Evolutionary conservation across 768 basidiomycete genomes (phyloP).

Genomic region (Coprinellus micaceus): DNA sequence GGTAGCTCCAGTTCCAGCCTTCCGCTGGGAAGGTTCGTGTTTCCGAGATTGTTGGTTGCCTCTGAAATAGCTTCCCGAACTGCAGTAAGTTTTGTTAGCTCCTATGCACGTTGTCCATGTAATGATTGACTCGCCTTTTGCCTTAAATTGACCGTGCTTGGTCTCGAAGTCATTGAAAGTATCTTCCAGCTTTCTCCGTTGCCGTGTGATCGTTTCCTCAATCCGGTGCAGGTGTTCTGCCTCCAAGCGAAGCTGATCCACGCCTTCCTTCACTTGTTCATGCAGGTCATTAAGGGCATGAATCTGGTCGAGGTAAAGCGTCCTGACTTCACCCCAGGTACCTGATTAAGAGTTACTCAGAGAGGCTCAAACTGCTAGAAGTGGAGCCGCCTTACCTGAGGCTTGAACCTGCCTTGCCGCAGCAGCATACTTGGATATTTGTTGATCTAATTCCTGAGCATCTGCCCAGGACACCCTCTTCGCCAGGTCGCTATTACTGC

Average conservation of each 20-base stretch:
- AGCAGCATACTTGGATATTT: conserved; percentile 46
- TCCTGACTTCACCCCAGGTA: conserved; percentile 57
- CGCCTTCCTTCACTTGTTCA: conserved; percentile 45
- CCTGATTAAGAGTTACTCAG: no score
- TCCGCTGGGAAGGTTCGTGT: not conserved
- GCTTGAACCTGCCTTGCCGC: conserved; percentile 37
- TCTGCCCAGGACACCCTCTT: conserved; percentile 80
- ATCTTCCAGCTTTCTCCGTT: conserved; percentile 34
- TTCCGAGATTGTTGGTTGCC: not conserved
- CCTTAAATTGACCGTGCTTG: conserved; percentile 38
- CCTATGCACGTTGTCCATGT: not conserved
- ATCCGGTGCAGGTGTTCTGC: conserved; percentile 41
- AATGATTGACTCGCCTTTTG: conserved; percentile 33
- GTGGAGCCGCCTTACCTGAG: conserved; percentile 26
- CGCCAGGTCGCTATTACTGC: conserved; percentile 51
- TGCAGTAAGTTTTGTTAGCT: not conserved
- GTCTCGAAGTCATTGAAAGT: conserved; percentile 42
- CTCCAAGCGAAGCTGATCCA: conserved; percentile 41
- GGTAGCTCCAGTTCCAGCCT: not conserved
- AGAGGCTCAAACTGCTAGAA: not conserved
- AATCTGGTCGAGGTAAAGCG: conserved; percentile 60
- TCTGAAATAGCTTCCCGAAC: conserved; percentile 10
- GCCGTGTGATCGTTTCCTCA: conserved; percentile 38
- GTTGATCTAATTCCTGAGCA: conserved; percentile 55
- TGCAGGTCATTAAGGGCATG: conserved; percentile 55